Evolutionary conservation across 108 stramenopile genomes (phyloP).

Genomic region (Chaetoceros tenuissimus): DNA sequence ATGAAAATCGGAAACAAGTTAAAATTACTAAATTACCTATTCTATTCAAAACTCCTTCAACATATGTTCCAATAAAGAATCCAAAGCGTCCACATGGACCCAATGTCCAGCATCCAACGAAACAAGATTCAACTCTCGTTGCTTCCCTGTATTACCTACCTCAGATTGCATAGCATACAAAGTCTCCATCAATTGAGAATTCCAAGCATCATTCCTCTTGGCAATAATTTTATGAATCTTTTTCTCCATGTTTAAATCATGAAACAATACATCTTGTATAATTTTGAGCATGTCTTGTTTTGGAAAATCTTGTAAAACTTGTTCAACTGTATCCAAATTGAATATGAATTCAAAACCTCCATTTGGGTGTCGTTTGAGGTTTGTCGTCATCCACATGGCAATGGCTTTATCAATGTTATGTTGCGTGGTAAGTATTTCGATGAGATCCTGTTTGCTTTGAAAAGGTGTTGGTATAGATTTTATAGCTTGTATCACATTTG

Average conservation of each 20-base stretch:
- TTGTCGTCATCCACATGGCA: constrained; percentile 43
- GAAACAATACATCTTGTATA: constrained; percentile 22
- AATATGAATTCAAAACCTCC: constrained; percentile 49
- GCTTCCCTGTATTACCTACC: constrained; percentile 5
- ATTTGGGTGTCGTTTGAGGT: constrained; percentile 13
- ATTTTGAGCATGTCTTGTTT: constrained; percentile 47
- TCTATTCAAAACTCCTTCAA: neutral
- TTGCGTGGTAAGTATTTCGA: constrained; percentile 9
- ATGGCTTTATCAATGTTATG: constrained; percentile 11
- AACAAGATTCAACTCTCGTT: constrained; percentile 55
- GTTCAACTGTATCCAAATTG: constrained; percentile 54
- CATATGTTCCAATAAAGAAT: constrained; percentile 33
- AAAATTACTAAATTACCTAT: neutral
- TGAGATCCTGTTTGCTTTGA: constrained; percentile 10
- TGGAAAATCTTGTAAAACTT: constrained; percentile 50
- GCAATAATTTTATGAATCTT: constrained; percentile 61
- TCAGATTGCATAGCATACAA: constrained; percentile 26
- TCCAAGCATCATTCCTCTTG: constrained; percentile 69
- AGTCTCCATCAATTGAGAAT: constrained; percentile 23
- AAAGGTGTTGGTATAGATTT: constrained; percentile 24
- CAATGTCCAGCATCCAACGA: constrained; percentile 75
- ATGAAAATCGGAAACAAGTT: too few species aligned
- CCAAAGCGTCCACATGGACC: constrained; percentile 84
- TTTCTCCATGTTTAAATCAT: neutral
- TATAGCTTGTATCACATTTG: constrained; percentile 46